Base-by-base conservation (phyloP, 768 basidiomycete genomes). In the Psilocybe cubensis region DNA sequence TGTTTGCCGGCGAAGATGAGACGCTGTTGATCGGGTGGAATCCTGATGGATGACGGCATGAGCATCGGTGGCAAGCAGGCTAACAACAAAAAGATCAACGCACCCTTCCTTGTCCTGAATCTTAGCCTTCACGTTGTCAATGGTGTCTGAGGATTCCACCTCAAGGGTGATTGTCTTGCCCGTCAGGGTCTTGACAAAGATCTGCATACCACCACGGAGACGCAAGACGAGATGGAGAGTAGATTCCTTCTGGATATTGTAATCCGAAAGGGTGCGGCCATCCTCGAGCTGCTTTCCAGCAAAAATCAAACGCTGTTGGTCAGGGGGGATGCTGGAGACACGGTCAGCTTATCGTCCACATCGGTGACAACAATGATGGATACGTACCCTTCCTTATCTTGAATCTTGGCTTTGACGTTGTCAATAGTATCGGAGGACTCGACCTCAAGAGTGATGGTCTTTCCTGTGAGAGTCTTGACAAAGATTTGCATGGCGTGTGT, bases 1-100 rank as follows among this genome's bases (percentile, higher is more conserved):
- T 96, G 94, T 77, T 96, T 96, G 58, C 94, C 94, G 44, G 94
- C 94, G 62, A 96, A 96, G 79, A 96, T 96, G n/a, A 96, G 76
- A 61, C 95, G 93, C 70, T 96, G 93, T 66, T 94, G 94, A 75
- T 94, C 92, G 23, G 93, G 94, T 20, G 89, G 89, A 57, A 91
- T 91, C 12, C 86, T 79, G 10, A 51, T 47, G 51, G 10, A 51
- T 47, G 51, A 20, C 7, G 4, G 21, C 4, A 38, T 38, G n/a
- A 38, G 35, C 11, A 56, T 59, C 11, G 67, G 52, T 57, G 63
- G 56, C 9, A 31, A 21, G 0, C 29, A 18, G 21, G 17, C n/a
- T n/a, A n/a, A 18, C 33, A 14, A 40, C 9, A 8, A 49, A 17
- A 41, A 3, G 4, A 2, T 7, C 2, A 12, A 66, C 77, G 61